Evolutionary conservation across 2,329 filamentous ascomycete species (phyloP).

Genomic region (Ceratocystis alfenasii): DNA sequence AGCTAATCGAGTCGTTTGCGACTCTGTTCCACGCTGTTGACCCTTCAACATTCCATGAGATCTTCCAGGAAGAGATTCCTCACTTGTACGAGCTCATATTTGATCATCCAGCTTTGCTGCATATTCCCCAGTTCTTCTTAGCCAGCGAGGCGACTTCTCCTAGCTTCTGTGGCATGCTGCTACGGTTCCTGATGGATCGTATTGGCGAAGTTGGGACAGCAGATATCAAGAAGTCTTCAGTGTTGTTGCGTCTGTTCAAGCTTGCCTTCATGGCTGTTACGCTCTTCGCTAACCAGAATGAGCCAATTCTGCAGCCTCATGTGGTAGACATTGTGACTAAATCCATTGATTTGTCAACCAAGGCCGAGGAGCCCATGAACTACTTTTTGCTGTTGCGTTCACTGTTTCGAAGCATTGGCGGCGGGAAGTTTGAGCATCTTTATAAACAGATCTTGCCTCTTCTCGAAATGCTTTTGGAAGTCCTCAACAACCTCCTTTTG

Average conservation of each 20-base stretch:
- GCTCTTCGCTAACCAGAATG: slow-evolving; percentile 85
- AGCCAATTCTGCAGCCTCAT: slow-evolving; percentile 87
- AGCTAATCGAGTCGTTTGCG: slow-evolving; percentile 90
- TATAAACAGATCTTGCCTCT: slow-evolving; percentile 97
- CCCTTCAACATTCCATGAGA: slow-evolving; percentile 94
- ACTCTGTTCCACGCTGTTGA: slow-evolving; percentile 98
- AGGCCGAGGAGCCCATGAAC: slow-evolving; percentile 94
- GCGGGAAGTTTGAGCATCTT: slow-evolving; percentile 90
- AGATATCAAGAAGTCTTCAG: slow-evolving; percentile 84
- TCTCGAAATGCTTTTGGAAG: slow-evolving; percentile 93
- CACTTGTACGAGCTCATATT: slow-evolving; percentile 97
- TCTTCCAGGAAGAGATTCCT: slow-evolving; percentile 94
- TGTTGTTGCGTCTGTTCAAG: slow-evolving; percentile 89
- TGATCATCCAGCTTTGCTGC: slow-evolving; percentile 83
- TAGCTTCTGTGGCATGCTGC: slow-evolving; percentile 93
- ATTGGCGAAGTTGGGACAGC: slow-evolving; percentile 90
- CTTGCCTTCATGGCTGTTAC: slow-evolving; percentile 99
- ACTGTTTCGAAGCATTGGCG: slow-evolving; percentile 90
- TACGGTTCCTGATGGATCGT: slow-evolving; percentile 93
- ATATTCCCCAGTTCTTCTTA: slow-evolving; percentile 95
- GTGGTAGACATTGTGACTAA: slow-evolving; percentile 96
- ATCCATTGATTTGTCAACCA: slow-evolving; percentile 90
- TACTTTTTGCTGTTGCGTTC: slow-evolving; percentile 91
- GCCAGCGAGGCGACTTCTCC: slow-evolving; percentile 97
- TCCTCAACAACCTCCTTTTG: slow-evolving; percentile 85